Base-by-base conservation (phyloP, 1,284 basidiomycete genomes). In the Agroathelia rolfsii region DNA sequence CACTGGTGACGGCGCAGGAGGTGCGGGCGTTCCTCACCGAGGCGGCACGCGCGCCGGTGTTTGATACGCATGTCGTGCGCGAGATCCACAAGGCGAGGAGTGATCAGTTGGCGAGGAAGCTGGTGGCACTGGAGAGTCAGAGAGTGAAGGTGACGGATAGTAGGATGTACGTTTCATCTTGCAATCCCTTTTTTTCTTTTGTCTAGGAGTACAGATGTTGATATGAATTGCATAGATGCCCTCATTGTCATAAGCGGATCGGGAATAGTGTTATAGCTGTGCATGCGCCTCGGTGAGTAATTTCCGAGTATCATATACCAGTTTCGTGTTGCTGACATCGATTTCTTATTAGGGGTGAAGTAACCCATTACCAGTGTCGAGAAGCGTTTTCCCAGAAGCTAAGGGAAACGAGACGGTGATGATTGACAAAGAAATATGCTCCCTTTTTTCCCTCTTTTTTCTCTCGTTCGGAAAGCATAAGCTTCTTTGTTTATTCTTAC, bases 251-350 rank as follows among this genome's bases (percentile, higher is more conserved):
- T 52, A 97, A 97, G 50, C 74, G 93, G 13, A 63, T 99, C 17
- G 95, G 95, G 1, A 84, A 81, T 45, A 93, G 87, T 39, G 92
- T 95, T 23, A 90, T 98, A 45, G 89, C 93, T 1, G 89, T 97
- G 0, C 92, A 94, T 62, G 66, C 80, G 11, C 92, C 90, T 41
- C 68, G 72, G 80, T 80, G 44, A 48, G 68, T 51, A 21, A 5
- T 34, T 3, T 30, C 32, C 38, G 30, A 22, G 8, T 15, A 14
- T 40, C 25, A 17, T 6, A 11, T 15, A 30, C 27, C 41, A 18
- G 23, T 24, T 25, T 3, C 15, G 24, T 4, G 7, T 3, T 6
- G 6, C 29, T 3, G 19, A 26, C 17, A 18, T 23, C 35, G 28
- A 23, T 24, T 37, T 31, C 26, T 34, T 38, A 32, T 10, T 47